Evolutionary conservation across 805 yeast species (phyloP), one percentile per base, ranked within the genome.

Genomic region (Helenozyma baotianmanensis): DNA sequence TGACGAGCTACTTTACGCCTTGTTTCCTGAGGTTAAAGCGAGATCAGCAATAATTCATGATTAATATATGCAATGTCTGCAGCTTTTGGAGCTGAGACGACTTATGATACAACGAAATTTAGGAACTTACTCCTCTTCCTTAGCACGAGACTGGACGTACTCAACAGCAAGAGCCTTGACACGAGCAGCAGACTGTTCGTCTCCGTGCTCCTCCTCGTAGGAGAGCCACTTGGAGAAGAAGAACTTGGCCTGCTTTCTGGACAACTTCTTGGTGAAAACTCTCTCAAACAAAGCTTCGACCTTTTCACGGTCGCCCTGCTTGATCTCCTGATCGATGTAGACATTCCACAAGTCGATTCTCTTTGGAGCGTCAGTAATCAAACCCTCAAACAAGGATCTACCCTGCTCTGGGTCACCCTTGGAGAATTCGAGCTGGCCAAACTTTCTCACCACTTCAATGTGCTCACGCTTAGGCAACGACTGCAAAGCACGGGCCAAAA

Each of bases 341-440:
- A 90, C 95, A 52, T 84, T 89, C 97, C 97, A 90, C 41, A 90
- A 60, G 59, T 90, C 98, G 41, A 86, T 76, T 63, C 95, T 78
- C 70, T 87, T 87, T 33, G 96, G 92, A 29, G 84, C 90, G 54
- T 89, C 92, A 15, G 90, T 76, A 33, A 90, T 60, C 43, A 90
- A 73, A 38, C 97, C 97, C 65, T 90, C 97, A 52, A 90, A 86
- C 47, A 90, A 70, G 1, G 97, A 85, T 56, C 97, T 80, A 34
- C 95, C 98, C 58, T 89, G 90, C 60, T 90, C 98, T 7, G 87
- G 66, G 44, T 88, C 96, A 47, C 97, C 97, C 59, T 81, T 80
- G 35, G 69, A 48, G 58, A 81, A 90, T 60, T 90, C 97, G 35
- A 89, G 63, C 58, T 83, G 89, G 15, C 95, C 96, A 62, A 87